Evolutionary conservation across 2,329 filamentous ascomycete species (phyloP).

Genomic region (Diaporthe batatas): DNA sequence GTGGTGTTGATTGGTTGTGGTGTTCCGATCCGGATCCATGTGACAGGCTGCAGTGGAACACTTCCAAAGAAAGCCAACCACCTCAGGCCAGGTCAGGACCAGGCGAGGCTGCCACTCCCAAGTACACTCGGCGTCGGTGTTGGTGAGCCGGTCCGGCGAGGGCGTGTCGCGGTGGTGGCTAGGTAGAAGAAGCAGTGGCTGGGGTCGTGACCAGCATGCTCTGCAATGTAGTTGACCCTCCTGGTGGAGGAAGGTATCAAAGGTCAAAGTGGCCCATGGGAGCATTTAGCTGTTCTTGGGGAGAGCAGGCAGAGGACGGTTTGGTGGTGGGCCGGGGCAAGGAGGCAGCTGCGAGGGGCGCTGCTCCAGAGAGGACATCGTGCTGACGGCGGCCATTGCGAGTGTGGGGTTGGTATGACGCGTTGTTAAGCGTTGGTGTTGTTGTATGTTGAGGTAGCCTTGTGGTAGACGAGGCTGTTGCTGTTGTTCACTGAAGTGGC

Average conservation of each 20-base stretch:
- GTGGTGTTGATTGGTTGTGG: slow-evolving; percentile 21
- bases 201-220: slow-evolving; percentile 23
- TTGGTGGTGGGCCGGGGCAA: slow-evolving; percentile 75
- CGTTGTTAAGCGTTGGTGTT: neutral
- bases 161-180: slow-evolving; percentile 2
- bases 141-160: slow-evolving; percentile 17
- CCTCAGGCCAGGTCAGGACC: neutral
- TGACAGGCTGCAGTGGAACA: slow-evolving; percentile 35
- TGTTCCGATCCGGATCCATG: slow-evolving; percentile 23
- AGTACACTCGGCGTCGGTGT: neutral
- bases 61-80: neutral
- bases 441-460: neutral
- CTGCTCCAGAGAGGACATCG: slow-evolving; percentile 52
- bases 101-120: slow-evolving; percentile 19
- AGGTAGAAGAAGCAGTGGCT: slow-evolving; percentile 27
- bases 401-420: slow-evolving; percentile 10
- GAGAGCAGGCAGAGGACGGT: slow-evolving; percentile 74
- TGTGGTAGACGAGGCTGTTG: slow-evolving; percentile 38
- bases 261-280: neutral
- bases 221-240: slow-evolving; percentile 7
- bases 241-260: neutral
- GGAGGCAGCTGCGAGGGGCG: slow-evolving; percentile 76
- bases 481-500: slow-evolving; percentile 5
- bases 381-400: slow-evolving; percentile 42
- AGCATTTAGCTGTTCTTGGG: slow-evolving; percentile 69